phyloP scores from a whole-genome alignment of 192 early-diverging fungal species.

The Coemansia sp. region DNA sequence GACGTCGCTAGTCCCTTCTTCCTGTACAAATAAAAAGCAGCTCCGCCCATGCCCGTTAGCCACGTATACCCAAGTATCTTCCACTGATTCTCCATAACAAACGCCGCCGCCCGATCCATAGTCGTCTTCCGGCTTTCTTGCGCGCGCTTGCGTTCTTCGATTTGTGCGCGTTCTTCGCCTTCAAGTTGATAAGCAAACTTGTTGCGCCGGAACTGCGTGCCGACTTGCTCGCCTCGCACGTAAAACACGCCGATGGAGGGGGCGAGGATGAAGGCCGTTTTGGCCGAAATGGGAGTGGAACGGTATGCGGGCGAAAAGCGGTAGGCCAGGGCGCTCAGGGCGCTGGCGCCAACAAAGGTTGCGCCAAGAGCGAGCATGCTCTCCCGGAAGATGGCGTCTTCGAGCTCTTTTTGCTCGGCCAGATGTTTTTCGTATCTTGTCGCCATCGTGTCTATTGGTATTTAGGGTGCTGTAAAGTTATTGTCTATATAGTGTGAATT shows the following conservation, averaged over 20 bases:
- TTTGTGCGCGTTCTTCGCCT: slow-evolving; percentile 23
- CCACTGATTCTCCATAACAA: slow-evolving; percentile 49
- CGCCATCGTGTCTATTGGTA: slow-evolving; percentile 15
- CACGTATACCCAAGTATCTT: slow-evolving; percentile 55
- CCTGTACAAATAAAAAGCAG: slow-evolving; percentile 36
- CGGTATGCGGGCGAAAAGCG: slow-evolving; percentile 40
- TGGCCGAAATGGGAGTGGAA: slow-evolving; percentile 44
- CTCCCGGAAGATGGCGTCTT: slow-evolving; percentile 33
- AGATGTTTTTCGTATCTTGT: slow-evolving; percentile 17
- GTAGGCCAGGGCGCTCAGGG: slow-evolving; percentile 31
- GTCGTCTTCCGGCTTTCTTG: slow-evolving; percentile 9
- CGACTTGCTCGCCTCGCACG: slow-evolving; percentile 49
- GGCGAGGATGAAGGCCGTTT: slow-evolving; percentile 47
- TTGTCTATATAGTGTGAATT: neutral
- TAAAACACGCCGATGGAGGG: slow-evolving; percentile 51
- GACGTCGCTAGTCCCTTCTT: slow-evolving; percentile 57
- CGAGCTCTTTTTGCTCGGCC: slow-evolving; percentile 30
- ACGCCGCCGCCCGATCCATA: slow-evolving; percentile 21
- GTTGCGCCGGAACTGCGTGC: slow-evolving; percentile 38
- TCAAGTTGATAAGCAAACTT: slow-evolving; percentile 28
- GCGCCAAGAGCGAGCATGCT: slow-evolving; percentile 40
- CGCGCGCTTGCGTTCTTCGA: slow-evolving; percentile 7
- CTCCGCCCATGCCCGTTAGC: slow-evolving; percentile 45
- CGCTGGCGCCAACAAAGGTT: slow-evolving; percentile 25
- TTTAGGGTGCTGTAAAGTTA: too few relatives aligned